Base-by-base conservation (phyloP, 345 rosid species). In the Murraya koenigii region DNA sequence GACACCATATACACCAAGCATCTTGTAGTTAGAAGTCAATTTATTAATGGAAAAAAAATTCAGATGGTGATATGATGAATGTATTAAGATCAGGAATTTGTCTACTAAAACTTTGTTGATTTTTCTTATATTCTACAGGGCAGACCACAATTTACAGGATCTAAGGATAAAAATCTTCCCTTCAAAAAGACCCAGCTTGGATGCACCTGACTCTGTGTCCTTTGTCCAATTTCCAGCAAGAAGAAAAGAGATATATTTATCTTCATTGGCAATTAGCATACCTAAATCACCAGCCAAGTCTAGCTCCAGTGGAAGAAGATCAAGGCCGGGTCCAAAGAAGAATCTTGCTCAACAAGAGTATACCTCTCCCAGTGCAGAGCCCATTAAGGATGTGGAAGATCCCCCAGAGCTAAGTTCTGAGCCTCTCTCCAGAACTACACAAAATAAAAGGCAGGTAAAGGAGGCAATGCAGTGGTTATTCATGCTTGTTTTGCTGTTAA, bases 141-240 rank as follows among this genome's bases (percentile, higher is more conserved):
- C 82, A 41, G 91, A 88, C 62, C 82, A 83, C 77, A 81, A 72
- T 75, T 75, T 79, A 71, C 83, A 80, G 77, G 91, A 86, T 78
- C 23, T 86, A 28, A 81, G 84, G 75, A 54, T 38, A 30, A 86
- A 81, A 76, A 30, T 88, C 75, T 88, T 88, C 75, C 82, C 86
- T 69, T 55, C 77, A 30, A 77, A 67, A 69, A 26, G 47, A 28
- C 22, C 38, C n/a, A 79, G 65, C 62, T 25, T n/a, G 23, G 71
- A 47, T 75, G 76, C 55, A 28, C 71, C 80, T 8, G 77, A 83
- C 66, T 32, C 44, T 72, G 75, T 13, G 60, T 65, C 74, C 30
- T 63, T 66, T 10, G 14, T 55, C 15, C 70, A 61, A 52, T 49
- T 70, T 39, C 78, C 74, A 15, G 76, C 78, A 9, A 85, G 59